Percentiles rank a stretch among this genome's conserved stretches.
phyloP scores from a whole-genome alignment of 768 basidiomycete genomes.

The Rhizopogon vinicolor region DNA sequence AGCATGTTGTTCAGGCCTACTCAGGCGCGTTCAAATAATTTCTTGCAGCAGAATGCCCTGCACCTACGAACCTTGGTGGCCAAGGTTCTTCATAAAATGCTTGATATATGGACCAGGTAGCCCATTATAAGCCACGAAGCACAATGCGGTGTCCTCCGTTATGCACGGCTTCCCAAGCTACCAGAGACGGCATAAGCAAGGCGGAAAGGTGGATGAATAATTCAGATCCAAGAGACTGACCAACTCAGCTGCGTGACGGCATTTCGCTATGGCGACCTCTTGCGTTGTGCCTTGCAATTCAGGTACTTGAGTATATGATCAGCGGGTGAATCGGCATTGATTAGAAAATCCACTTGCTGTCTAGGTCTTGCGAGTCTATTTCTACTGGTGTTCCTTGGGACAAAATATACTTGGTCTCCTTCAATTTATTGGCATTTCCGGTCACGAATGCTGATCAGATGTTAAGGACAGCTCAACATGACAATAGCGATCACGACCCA shows the following conservation, averaged over 20 bases:
- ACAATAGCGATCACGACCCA: conserved; percentile 4
- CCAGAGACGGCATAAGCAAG: not conserved
- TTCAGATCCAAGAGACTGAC: conserved; percentile 32
- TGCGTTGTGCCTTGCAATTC: conserved; percentile 92
- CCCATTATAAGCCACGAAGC: conserved; percentile 83
- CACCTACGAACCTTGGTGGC: conserved; percentile 65
- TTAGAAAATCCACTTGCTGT: conserved; percentile 49
- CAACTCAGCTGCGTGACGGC: conserved; percentile 76
- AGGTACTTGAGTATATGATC: conserved; percentile 52
- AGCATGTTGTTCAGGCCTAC: conserved; percentile 80
- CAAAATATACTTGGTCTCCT: conserved; percentile 84
- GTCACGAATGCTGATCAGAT: conserved; percentile 80
- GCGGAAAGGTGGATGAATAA: not conserved
- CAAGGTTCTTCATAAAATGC: conserved; percentile 76
- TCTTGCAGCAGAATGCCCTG: not conserved
- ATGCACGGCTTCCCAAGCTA: conserved; percentile 53
- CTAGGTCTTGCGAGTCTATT: conserved; percentile 73
- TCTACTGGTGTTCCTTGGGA: conserved; percentile 60
- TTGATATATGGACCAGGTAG: conserved; percentile 99
- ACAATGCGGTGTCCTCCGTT: conserved; percentile 94
- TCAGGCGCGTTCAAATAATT: not conserved
- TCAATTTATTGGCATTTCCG: conserved; percentile 89
- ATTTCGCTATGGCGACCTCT: conserved; percentile 88
- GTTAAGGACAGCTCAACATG: not conserved
- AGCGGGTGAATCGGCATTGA: not conserved